Base-by-base conservation (phyloP, 768 basidiomycete species). In the Russula griseocarnosa region DNA sequence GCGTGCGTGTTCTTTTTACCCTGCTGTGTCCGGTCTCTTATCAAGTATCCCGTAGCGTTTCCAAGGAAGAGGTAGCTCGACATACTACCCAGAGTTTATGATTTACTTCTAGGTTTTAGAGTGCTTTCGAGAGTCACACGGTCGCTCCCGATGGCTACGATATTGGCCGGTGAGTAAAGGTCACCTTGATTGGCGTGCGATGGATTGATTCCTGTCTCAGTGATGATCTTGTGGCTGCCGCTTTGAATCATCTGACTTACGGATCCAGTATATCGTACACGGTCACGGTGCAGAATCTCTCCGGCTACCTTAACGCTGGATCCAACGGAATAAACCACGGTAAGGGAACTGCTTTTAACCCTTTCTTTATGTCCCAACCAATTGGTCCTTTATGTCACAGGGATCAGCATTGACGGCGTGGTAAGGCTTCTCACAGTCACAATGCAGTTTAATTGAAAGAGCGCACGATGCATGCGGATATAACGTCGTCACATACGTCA, bases 391-490 rank as follows among this genome's bases (percentile, higher is more conserved):
- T 20, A 60, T 13, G 81, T 80, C 13, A 57, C 65, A 85, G 85
- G 76, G 30, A 88, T 86, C 58, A 79, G 85, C 4, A 79, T 79
- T 42, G 85, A 86, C 69, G 85, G 86, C 49, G 76, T 81, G 38
- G 80, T 82, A 20, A 79, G 79, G 1, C 69, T 66, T 26, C 73
- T 87, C 58, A 86, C 82, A 1, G 81, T 86, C 24, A 79, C 74
- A 3, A 80, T 83, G 32, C 53, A 73, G 50, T 10, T 11, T 34
- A 76, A 65, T 74, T 34, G 34, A 34, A 34, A 24, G 46, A 14
- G 47, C n/a, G 47, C 47, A 49, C 5, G 11, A 49, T 24, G 47
- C 13, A 42, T 49, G 47, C 24, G 46, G 20, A 8, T 44, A 20
- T 44, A 44, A n/a, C 42, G 42, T 44, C 42, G 20, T 20, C 20